These are phyloP conservation scores for Termitomyces sp. DNA, from an alignment of 768 basidiomycete genomes.

Conservation along the genomic window DNA sequence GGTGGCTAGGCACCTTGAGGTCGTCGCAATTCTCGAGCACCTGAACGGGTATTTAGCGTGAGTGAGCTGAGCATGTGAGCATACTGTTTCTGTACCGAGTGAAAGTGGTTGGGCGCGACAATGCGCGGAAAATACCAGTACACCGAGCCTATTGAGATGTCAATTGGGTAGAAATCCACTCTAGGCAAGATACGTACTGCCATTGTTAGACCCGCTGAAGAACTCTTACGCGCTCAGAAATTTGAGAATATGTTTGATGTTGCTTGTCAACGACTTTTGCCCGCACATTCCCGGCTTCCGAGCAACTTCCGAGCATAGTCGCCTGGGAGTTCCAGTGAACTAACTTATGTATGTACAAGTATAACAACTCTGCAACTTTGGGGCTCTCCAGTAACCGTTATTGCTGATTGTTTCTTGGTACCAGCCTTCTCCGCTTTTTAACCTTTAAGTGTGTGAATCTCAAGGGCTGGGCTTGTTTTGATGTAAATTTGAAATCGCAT, in stretches of 20 bases:
- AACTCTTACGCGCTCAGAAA: constrained; percentile 24
- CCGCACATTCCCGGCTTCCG: constrained; percentile 4
- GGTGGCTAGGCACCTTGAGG: constrained; percentile 56
- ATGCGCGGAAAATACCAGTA: constrained; percentile 35
- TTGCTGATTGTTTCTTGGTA: too few relatives aligned
- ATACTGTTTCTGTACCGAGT: constrained; percentile 27
- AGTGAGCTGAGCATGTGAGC: constrained; percentile 7
- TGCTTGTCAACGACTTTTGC: constrained; percentile 21
- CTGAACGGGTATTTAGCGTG: constrained; percentile 18
- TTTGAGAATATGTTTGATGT: constrained; percentile 32
- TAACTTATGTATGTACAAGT: too few relatives aligned
- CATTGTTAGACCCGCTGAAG: constrained; percentile 24
- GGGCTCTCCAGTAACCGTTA: too few relatives aligned
- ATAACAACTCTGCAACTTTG: too few relatives aligned
- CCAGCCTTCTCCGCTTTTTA: too few relatives aligned
- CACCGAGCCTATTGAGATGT: constrained; percentile 38
- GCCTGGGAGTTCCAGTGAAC: too few relatives aligned
- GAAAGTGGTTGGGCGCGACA: constrained; percentile 36
- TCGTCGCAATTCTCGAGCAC: constrained; percentile 31
- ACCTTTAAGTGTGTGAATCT: too few relatives aligned
- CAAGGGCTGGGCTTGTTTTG: too few relatives aligned
- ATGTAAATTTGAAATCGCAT: too few relatives aligned
- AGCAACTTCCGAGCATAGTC: background rate
- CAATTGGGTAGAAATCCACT: background rate
- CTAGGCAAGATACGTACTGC: constrained; percentile 31